Evolutionary conservation across 768 basidiomycete species (phyloP).

Genomic region (Amanita jacksonii): DNA sequence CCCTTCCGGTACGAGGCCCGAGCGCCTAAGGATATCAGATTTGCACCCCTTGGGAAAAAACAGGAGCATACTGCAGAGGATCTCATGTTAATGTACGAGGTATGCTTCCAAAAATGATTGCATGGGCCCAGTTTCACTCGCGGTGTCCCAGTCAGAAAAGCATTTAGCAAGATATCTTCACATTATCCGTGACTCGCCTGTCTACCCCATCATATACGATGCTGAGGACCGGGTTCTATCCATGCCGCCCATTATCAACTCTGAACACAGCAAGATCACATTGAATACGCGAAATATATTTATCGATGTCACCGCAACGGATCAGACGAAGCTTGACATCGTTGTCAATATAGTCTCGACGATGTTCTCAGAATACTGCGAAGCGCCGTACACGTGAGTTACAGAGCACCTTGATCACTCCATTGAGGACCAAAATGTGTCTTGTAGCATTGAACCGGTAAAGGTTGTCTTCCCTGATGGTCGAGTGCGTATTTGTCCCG

Average conservation of each 20-base stretch:
- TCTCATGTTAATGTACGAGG: slow-evolving; percentile 92
- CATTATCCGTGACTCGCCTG: slow-evolving; percentile 90
- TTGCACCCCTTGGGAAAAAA: slow-evolving; percentile 76
- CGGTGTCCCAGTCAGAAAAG: slow-evolving; percentile 91
- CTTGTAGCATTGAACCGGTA: slow-evolving; percentile 82
- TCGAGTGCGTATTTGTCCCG: slow-evolving; percentile 64
- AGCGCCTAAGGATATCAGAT: slow-evolving; percentile 83
- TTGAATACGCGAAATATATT: slow-evolving; percentile 90
- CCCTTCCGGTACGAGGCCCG: slow-evolving; percentile 86
- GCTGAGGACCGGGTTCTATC: slow-evolving; percentile 78
- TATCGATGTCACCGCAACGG: slow-evolving; percentile 95
- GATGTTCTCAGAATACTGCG: slow-evolving; percentile 98
- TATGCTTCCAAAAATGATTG: slow-evolving; percentile 20
- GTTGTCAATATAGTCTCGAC: slow-evolving; percentile 90
- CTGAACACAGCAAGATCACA: slow-evolving; percentile 94
- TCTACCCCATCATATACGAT: slow-evolving; percentile 98
- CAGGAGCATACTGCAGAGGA: slow-evolving; percentile 79
- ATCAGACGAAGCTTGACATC: slow-evolving; percentile 92
- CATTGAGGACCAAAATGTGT: slow-evolving; percentile 1
- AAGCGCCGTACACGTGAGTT: slow-evolving; percentile 83
- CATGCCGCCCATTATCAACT: slow-evolving; percentile 98
- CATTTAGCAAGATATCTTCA: slow-evolving; percentile 83
- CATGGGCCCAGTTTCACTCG: too few relatives aligned
- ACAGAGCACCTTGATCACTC: neutral
- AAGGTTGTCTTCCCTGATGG: slow-evolving; percentile 77